Base-by-base conservation (phyloP, 352 stramenopile genomes). In the Halophytophthora polymorphica region DNA sequence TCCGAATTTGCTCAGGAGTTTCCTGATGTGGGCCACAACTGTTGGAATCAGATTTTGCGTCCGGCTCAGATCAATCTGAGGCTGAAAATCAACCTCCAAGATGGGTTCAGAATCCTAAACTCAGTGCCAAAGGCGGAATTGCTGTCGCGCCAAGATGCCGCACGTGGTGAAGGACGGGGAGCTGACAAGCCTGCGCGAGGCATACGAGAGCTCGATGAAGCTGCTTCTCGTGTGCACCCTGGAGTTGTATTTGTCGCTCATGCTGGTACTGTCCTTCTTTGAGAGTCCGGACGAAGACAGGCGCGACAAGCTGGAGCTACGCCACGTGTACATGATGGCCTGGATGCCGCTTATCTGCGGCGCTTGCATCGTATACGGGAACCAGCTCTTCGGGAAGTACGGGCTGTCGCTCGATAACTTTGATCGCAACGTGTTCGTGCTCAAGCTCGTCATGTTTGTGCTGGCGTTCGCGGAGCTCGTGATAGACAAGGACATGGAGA, bases 231-330 rank as follows among this genome's bases (percentile, higher is more conserved):
- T 86, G n/a, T 73, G 56, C 29, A 61, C 50, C 15, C 48, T 86
- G 17, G 71, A 86, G 44, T 44, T 86, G 37, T 82, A 75, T 53
- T 61, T 86, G 13, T 82, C 74, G 6, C 47, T 82, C 11, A 37
- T 76, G 45, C 67, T 86, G n/a, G 53, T 81, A 54, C 53, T 76
- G 29, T 74, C 69, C 34, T 69, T 86, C 17, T 86, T 86, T 38
- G 63, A 86, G 47, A 73, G 66, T 29, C 50, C 62, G 13, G 58
- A 77, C 29, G 51, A 56, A 11, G 25, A 19, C 46, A 53, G 55
- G 6, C 71, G 69, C 15, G 74, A 86, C 46, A 45, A 62, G 22
- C 58, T 77, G 56, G 74, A 86, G 40, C 69, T 86, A 23, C 55
- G 73, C 44, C 76, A 68, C 39, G 68, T 78, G 55, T 72, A 66